These are phyloP conservation scores for Paracoccidioides brasiliensis DNA, from an alignment of 2,329 filamentous ascomycete genomes.

Conservation along the genomic window DNA sequence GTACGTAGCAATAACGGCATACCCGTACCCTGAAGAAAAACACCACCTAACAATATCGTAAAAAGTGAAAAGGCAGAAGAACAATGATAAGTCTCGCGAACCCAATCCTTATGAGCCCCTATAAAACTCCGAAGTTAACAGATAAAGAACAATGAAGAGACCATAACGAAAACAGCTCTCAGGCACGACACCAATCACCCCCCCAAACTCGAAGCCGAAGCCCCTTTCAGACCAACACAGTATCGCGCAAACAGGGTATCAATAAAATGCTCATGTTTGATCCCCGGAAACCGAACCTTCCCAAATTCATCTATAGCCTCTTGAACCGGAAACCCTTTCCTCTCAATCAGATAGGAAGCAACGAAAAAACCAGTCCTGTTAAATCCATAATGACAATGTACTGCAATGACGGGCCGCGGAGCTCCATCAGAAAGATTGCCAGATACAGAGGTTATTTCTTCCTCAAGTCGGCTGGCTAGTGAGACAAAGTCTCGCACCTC, in stretches of 20 bases:
- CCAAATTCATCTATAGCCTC: constrained; percentile 72
- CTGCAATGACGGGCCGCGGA: constrained; percentile 49
- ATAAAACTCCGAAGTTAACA: neutral
- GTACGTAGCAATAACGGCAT: neutral
- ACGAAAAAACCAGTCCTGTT: constrained; percentile 90
- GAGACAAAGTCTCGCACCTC: constrained; percentile 48
- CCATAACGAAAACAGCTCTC: too few species aligned
- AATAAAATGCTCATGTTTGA: constrained; percentile 79
- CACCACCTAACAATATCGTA: neutral
- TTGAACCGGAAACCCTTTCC: constrained; percentile 55
- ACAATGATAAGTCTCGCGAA: neutral
- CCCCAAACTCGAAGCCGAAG: neutral
- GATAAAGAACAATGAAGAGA: too few species aligned
- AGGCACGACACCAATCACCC: too few species aligned
- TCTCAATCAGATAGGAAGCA: constrained; percentile 79
- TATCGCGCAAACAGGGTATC: constrained; percentile 75
- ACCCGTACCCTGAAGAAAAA: neutral
- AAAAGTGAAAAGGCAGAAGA: neutral
- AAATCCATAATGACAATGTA: constrained; percentile 94
- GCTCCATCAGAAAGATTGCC: constrained; percentile 17
- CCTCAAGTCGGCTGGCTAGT: constrained; percentile 47
- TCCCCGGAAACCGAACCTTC: constrained; percentile 60
- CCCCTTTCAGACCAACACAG: constrained; percentile 35
- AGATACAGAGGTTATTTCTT: constrained; percentile 38
- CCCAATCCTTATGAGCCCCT: neutral